phyloP scores from a whole-genome alignment of 495 filamentous ascomycete genomes.

The Corynascus novoguineensis region DNA sequence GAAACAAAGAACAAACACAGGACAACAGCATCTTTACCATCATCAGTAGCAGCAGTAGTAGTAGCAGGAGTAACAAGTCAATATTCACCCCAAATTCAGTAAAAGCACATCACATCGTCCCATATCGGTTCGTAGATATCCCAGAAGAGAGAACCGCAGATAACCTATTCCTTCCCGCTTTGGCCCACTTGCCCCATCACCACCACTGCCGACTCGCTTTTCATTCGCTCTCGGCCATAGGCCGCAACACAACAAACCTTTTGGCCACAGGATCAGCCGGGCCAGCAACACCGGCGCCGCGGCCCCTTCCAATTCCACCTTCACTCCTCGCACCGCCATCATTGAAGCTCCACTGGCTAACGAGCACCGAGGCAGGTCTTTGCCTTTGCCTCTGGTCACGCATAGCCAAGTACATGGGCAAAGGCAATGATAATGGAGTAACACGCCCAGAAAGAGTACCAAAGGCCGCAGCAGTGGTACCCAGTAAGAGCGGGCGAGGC shows the following conservation, averaged over 20 bases:
- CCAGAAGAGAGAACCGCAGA: no score
- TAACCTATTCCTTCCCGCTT: no score
- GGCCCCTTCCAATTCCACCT: neutral
- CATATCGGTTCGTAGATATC: slow-evolving; percentile 10
- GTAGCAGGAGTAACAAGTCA: neutral
- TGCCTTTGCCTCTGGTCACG: neutral
- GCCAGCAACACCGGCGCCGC: no score
- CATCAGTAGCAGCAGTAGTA: no score
- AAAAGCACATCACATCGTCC: slow-evolving; percentile 8
- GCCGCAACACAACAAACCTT: slow-evolving; percentile 5
- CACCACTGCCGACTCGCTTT: neutral
- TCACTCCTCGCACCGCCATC: slow-evolving; percentile 2
- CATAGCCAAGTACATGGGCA: neutral
- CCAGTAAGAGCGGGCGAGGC: no score
- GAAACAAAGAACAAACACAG: no score
- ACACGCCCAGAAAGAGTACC: no score
- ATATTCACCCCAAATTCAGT: slow-evolving; percentile 1
- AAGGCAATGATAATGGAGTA: neutral
- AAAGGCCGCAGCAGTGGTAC: no score
- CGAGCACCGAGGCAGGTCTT: slow-evolving; percentile 14
- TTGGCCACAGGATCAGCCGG: neutral
- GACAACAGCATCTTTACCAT: no score
- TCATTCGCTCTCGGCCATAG: slow-evolving; percentile 7
- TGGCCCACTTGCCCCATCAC: neutral
- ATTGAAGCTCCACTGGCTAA: slow-evolving; percentile 16